Evolutionary conservation across 352 stramenopile genomes (phyloP).

Genomic region (Lagenidium giganteum): DNA sequence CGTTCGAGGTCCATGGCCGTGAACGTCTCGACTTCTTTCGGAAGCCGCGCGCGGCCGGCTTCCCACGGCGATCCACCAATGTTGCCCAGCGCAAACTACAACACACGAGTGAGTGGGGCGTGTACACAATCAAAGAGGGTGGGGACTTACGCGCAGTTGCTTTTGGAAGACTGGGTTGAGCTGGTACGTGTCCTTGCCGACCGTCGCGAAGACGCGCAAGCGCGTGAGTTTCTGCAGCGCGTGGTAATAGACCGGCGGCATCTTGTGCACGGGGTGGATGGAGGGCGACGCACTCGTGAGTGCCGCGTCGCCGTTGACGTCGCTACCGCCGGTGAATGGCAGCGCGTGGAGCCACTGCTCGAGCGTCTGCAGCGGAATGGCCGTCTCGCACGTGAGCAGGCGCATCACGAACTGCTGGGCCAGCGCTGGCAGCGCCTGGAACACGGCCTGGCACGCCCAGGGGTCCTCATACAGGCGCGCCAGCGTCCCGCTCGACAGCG

Average conservation of each 20-base stretch:
- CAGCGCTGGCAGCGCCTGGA: constrained; percentile 80
- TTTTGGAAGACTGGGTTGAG: constrained; percentile 53
- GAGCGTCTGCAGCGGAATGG: constrained; percentile 41
- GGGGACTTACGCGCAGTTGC: constrained; percentile 34
- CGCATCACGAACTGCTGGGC: constrained; percentile 90
- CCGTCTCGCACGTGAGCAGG: constrained; percentile 57
- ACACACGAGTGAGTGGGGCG: background rate
- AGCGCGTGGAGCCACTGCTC: constrained; percentile 67
- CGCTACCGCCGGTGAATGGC: constrained; percentile 9
- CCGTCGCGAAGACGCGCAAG: constrained; percentile 45
- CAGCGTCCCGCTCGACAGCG: constrained; percentile 63
- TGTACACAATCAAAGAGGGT: background rate
- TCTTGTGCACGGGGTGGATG: constrained; percentile 12
- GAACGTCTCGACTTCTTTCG: constrained; percentile 11
- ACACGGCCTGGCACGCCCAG: constrained; percentile 87
- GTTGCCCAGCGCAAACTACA: constrained; percentile 55
- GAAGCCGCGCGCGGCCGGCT: constrained; percentile 20
- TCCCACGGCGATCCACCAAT: constrained; percentile 78
- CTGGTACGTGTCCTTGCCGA: constrained; percentile 32
- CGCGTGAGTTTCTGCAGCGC: constrained; percentile 54
- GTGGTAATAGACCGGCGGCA: constrained; percentile 48
- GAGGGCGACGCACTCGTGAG: constrained; percentile 2
- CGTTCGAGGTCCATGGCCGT: constrained; percentile 22
- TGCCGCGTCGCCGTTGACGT: background rate
- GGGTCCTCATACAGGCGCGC: constrained; percentile 80